These are phyloP conservation scores for Abrus precatorius DNA, from an alignment of 306 rosid genomes.

Conservation along the genomic window DNA sequence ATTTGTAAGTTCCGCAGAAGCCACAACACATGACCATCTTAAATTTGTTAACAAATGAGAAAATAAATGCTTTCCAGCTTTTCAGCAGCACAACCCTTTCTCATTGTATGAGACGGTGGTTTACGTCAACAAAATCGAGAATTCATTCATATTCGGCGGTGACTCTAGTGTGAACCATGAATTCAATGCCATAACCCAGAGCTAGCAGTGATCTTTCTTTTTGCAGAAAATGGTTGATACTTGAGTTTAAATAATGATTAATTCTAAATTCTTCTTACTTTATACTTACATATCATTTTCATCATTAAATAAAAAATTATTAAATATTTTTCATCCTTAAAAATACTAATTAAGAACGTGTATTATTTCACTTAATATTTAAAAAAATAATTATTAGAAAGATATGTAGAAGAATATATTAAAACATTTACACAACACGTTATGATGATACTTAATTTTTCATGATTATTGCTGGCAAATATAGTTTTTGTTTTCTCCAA, in stretches of 20 bases:
- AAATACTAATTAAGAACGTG: too few species aligned
- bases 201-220: not conserved
- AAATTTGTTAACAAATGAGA: not conserved
- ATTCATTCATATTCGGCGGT: not conserved
- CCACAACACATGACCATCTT: not conserved
- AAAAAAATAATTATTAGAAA: too few species aligned
- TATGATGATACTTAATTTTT: slow-evolving; percentile 11
- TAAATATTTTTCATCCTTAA: too few species aligned
- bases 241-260: not conserved
- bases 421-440: not conserved
- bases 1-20: not conserved
- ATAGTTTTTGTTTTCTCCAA: not conserved
- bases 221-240: slow-evolving; percentile 18
- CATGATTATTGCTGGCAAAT: slow-evolving; percentile 1
- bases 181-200: slow-evolving; percentile 4
- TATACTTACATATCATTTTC: too few species aligned
- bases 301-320: too few species aligned
- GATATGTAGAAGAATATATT: too few species aligned
- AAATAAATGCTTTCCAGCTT: not conserved
- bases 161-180: not conserved
- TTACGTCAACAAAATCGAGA: not conserved
- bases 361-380: too few species aligned
- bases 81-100: not conserved
- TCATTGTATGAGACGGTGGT: slow-evolving; percentile 5
- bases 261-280: too few species aligned